Percentiles rank a stretch among this genome's conserved stretches.
Evolutionary conservation across 305 asterid species (phyloP).

Genomic region (Fraxinus greggii): DNA sequence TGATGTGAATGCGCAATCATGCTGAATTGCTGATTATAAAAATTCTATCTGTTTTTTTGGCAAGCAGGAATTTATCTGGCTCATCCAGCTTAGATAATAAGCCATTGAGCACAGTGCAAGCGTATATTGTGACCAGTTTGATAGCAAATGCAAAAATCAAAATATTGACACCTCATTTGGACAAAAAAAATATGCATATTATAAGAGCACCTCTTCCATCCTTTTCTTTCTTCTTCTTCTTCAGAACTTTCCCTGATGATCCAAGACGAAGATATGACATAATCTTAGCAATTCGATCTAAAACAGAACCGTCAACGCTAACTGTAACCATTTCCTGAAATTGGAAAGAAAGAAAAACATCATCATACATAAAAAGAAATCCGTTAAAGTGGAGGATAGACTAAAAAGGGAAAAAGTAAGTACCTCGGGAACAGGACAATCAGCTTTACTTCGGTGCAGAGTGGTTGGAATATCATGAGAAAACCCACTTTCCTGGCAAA

Average conservation of each 20-base stretch:
- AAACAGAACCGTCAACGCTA: conserved; percentile 90
- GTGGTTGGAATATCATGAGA: conserved; percentile 96
- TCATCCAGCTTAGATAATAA: not conserved
- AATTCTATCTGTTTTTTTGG: not conserved
- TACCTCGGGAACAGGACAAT: conserved; percentile 98
- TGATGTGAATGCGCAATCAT: not conserved
- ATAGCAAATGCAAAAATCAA: conserved; percentile 7
- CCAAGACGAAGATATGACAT: conserved; percentile 99
- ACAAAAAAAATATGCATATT: not conserved
- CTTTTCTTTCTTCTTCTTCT: conserved; percentile 94
- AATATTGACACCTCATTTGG: conserved; percentile 1
- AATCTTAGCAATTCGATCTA: conserved; percentile 91
- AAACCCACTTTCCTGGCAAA: conserved; percentile 75
- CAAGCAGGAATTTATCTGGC: not conserved
- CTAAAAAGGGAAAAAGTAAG: not conserved
- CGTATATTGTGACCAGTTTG: conserved; percentile 1
- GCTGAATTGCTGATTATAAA: not conserved
- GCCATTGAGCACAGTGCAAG: not conserved
- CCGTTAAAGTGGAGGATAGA: not conserved
- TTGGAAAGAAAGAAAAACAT: conserved; percentile 6
- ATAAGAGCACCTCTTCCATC: conserved; percentile 66
- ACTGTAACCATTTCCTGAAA: conserved; percentile 95
- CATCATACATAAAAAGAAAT: not conserved
- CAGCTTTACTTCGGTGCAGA: conserved; percentile 94
- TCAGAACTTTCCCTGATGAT: conserved; percentile 94